These are phyloP conservation scores for Triticum urartu DNA, from an alignment of 176 grass and related monocot genomes.

Conservation along the genomic window DNA sequence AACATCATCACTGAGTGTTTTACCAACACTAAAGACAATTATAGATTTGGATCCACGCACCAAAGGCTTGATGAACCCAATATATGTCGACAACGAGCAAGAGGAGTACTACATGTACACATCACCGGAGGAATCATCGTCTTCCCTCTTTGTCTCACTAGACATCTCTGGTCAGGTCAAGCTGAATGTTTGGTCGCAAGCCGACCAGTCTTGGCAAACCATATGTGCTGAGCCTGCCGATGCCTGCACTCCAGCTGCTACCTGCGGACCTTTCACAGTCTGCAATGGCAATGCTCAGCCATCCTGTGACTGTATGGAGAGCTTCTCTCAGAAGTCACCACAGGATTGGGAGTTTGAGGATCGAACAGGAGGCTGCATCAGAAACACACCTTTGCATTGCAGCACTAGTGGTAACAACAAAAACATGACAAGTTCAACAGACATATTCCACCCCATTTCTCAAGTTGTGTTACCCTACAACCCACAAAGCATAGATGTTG, in stretches of 20 bases:
- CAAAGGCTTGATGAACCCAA: background rate
- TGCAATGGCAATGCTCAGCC: background rate
- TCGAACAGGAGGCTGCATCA: background rate
- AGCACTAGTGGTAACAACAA: background rate
- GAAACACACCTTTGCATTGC: background rate
- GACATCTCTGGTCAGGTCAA: background rate
- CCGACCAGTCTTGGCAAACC: background rate
- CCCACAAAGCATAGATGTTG: background rate
- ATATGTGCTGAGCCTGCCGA: background rate
- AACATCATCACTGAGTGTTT: background rate
- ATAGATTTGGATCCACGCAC: background rate
- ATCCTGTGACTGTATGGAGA: background rate
- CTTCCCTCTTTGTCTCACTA: background rate
- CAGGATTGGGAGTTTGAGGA: background rate
- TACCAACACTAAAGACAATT: background rate
- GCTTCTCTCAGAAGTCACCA: background rate
- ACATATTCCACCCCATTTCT: background rate
- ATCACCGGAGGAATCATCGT: background rate
- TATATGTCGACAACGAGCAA: background rate
- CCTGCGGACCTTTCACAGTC: background rate
- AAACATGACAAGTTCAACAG: background rate
- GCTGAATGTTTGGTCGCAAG: background rate
- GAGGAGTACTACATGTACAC: conserved; percentile 5
- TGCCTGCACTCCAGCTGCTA: background rate
- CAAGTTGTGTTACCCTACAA: background rate